These are phyloP conservation scores for Hypholoma sublateritium DNA, from an alignment of 768 basidiomycete genomes.

Conservation along the genomic window DNA sequence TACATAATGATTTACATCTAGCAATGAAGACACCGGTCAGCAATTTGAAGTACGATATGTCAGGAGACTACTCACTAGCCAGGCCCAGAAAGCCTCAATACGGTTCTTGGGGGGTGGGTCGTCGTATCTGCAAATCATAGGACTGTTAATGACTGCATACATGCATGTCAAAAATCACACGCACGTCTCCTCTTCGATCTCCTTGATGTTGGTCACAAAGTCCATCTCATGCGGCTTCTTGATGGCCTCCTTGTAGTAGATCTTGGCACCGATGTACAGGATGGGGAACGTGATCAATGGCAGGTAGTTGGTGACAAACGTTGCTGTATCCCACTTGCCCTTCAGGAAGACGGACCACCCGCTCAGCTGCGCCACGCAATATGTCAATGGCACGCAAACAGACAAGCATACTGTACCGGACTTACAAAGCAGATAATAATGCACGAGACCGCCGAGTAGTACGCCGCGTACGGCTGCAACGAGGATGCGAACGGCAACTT, in stretches of 20 bases:
- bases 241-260: slow-evolving; percentile 48
- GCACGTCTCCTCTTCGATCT: slow-evolving; percentile 66
- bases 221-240: slow-evolving; percentile 75
- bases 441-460: slow-evolving; percentile 44
- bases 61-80: slow-evolving; percentile 60
- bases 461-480: slow-evolving; percentile 76
- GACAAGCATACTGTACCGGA: slow-evolving; percentile 4
- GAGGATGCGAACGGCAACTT: slow-evolving; percentile 68
- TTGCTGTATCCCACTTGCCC: slow-evolving; percentile 46
- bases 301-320: slow-evolving; percentile 85
- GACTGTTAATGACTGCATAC: neutral
- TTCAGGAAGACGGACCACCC: slow-evolving; percentile 44
- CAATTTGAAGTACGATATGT: neutral
- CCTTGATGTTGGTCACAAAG: slow-evolving; percentile 67
- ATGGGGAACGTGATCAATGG: slow-evolving; percentile 73
- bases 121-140: slow-evolving; percentile 43
- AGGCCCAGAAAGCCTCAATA: slow-evolving; percentile 71
- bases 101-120: slow-evolving; percentile 71
- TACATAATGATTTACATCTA: slow-evolving; percentile 14
- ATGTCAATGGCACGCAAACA: neutral
- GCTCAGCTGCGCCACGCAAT: slow-evolving; percentile 33
- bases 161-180: neutral
- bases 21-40: neutral
- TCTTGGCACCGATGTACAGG: slow-evolving; percentile 60
- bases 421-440: slow-evolving; percentile 64